Conservation (phyloP, 2,329 filamentous ascomycete species). For the Fusarium sp. region DNA sequence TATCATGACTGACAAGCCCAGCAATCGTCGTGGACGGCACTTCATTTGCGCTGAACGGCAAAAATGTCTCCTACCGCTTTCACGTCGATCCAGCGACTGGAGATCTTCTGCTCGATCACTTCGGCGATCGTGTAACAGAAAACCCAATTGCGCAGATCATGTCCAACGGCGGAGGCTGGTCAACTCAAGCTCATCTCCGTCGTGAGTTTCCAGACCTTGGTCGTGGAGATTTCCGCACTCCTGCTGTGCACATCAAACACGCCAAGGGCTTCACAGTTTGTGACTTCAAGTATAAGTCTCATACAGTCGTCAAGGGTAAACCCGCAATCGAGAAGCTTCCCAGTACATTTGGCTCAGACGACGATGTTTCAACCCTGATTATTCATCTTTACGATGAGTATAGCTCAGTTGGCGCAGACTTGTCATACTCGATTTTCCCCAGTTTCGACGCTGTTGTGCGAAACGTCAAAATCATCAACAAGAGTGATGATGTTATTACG, state of each 20-base stretch:
- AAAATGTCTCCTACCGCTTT: conserved; percentile 71
- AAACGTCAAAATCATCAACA: conserved; percentile 71
- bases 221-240: conserved; percentile 71
- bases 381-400: conserved; percentile 69
- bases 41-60: conserved; percentile 67
- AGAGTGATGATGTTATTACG: conserved; percentile 62
- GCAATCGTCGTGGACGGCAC: conserved; percentile 66
- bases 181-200: conserved; percentile 60
- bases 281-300: conserved; percentile 68
- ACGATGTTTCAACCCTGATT: conserved; percentile 68
- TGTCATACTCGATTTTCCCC: conserved; percentile 74
- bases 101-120: conserved; percentile 71
- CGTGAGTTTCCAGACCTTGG: conserved; percentile 74
- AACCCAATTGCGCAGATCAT: conserved; percentile 57
- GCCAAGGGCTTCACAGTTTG: conserved; percentile 68
- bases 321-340: conserved; percentile 67
- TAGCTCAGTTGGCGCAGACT: conserved; percentile 66
- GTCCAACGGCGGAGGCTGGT: conserved; percentile 63
- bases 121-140: conserved; percentile 67
- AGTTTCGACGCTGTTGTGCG: conserved; percentile 70
- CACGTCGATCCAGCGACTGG: conserved; percentile 68
- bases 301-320: conserved; percentile 67
- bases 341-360: conserved; percentile 66
- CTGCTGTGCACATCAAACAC: conserved; percentile 71
- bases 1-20: conserved; percentile 41